Percentiles rank a stretch among this genome's conserved stretches.
Conservation (phyloP, 345 rosid genomes). For the Ricinus communis region DNA sequence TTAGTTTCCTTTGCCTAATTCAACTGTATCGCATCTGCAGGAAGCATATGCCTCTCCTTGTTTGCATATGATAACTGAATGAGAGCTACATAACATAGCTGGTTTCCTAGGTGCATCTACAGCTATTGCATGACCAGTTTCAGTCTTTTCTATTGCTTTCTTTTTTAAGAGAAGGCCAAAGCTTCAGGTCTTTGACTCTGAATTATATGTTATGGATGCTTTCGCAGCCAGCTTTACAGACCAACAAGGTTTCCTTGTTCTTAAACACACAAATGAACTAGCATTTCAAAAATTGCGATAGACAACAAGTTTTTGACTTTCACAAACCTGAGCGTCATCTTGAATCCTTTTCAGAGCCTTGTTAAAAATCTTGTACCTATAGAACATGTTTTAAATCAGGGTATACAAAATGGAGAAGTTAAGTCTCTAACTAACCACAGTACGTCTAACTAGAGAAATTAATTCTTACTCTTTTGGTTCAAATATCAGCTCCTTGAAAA, state of each 20-base stretch:
- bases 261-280: neutral
- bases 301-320: constrained; percentile 6
- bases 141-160: too few relatives aligned
- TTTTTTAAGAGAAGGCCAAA: neutral
- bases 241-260: constrained; percentile 1
- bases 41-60: neutral
- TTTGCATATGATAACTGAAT: neutral
- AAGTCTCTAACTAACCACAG: constrained; percentile 14
- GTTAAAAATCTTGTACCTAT: constrained; percentile 82
- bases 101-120: neutral
- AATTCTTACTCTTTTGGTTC: constrained; percentile 87
- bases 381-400: constrained; percentile 21
- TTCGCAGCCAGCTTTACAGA: constrained; percentile 3
- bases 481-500: constrained; percentile 86
- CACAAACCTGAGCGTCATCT: constrained; percentile 84
- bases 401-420: neutral
- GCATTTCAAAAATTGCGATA: neutral
- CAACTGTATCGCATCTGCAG: neutral
- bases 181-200: neutral
- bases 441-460: constrained; percentile 8
- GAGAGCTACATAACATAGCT: neutral
- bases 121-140: neutral
- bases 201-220: neutral
- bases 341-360: constrained; percentile 86
- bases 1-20: neutral